Percentiles rank a stretch among this genome's conserved stretches.
phyloP scores from a whole-genome alignment of 2,329 filamentous ascomycete genomes.

The Chaetomiaceae sp. region DNA sequence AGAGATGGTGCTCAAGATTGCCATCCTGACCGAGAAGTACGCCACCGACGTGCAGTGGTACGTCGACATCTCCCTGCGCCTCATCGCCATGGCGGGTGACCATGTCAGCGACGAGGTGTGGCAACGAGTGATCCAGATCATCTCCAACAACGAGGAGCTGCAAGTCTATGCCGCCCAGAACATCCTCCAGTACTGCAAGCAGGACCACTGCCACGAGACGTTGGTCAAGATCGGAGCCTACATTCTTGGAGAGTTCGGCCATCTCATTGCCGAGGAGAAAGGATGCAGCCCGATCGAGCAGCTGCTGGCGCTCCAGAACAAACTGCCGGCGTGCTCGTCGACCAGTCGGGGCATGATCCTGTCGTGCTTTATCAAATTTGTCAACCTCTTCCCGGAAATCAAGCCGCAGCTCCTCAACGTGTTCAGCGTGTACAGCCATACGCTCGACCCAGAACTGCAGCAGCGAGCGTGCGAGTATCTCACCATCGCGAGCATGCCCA shows the following conservation, averaged over 20 bases:
- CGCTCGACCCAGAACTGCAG: conserved; percentile 89
- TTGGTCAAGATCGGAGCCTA: conserved; percentile 97
- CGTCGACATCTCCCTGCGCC: conserved; percentile 89
- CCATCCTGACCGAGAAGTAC: conserved; percentile 96
- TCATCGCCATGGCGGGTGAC: conserved; percentile 95
- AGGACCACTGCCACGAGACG: conserved; percentile 92
- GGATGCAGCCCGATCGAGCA: conserved; percentile 97
- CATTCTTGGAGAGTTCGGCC: conserved; percentile 92
- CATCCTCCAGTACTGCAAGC: conserved; percentile 85
- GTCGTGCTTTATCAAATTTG: conserved; percentile 94
- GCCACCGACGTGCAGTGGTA: conserved; percentile 99
- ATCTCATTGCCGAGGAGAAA: conserved; percentile 86
- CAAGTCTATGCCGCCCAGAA: conserved; percentile 96
- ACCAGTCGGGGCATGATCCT: conserved; percentile 89
- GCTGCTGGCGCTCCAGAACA: conserved; percentile 84
- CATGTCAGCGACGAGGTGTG: conserved; percentile 99
- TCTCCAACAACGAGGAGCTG: conserved; percentile 97
- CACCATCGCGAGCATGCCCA: conserved; percentile 75
- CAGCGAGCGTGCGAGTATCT: conserved; percentile 96
- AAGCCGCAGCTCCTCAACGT: conserved; percentile 89
- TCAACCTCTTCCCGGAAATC: conserved; percentile 97
- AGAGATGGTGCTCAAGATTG: conserved; percentile 99
- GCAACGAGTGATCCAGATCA: conserved; percentile 97
- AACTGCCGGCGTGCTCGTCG: conserved; percentile 83
- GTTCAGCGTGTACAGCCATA: conserved; percentile 90